Base-by-base conservation (phyloP, 805 yeast genomes). In the Pichia cabralensis region DNA sequence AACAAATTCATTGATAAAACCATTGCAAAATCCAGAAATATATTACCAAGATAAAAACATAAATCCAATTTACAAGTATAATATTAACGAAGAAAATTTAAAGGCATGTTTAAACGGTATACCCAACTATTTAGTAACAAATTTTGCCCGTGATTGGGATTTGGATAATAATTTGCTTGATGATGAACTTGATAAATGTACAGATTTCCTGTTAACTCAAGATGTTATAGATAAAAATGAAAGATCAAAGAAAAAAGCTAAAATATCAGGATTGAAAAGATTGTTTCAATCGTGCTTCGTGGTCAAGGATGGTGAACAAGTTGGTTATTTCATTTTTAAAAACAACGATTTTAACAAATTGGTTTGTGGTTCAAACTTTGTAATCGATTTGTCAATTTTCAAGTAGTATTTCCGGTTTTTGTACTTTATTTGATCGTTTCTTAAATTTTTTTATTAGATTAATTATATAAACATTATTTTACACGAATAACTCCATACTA, bases 131-230 rank as follows among this genome's bases (percentile, higher is more conserved):
- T 39, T 44, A 14, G 42, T 33, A 15, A 47, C 53, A 17, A 47
- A 45, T 21, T 54, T 46, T 20, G 45, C 48, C 6, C 45, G 50
- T 32, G 39, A 49, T 17, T 55, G 61, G 60, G 39, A 44, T 10
- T 29, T 55, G 26, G 52, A 53, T 28, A 53, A 48, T 34, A 50
- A 56, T 2, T 81, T 80, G 2, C 76, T 76, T 1, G 80, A 80
- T 1, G 74, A 66, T 51, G 75, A 72, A 1, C 80, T 80, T 1
- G 74, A 66, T 52, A 75, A 71, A 42, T 53, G 73, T 26, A 59
- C 74, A 17, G 81, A 73, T 34, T 74, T 77, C 42, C 80, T 82
- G 0, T 57, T 55, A 5, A 69, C 80, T 0, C 80, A 72, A 40
- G 74, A 76, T 43, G 50, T 57, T 10, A 45, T 34, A 2, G 55